Base-by-base conservation (phyloP, 768 basidiomycete species). In the Boletus subparvulus region DNA sequence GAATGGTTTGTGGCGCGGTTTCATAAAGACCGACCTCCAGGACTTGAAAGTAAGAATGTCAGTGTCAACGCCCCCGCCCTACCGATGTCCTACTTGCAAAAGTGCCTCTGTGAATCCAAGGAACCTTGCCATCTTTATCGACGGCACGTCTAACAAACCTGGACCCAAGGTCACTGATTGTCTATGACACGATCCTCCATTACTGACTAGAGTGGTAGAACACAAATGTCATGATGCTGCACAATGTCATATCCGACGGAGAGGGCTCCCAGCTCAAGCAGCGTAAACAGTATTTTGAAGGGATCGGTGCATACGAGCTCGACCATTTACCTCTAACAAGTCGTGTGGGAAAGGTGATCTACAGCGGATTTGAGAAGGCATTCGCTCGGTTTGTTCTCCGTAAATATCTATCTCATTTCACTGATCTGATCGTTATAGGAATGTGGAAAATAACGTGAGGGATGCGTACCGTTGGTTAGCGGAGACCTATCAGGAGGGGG, bases 131-230 rank as follows among this genome's bases (percentile, higher is more conserved):
- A 68, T 47, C 55, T 65, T 54, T 43, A 55, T 64, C 26, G 61
- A 63, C 26, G 61, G 61, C 0, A 63, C 61, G 7, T 55, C 57
- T 3, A 63, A 63, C 43, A 33, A 48, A 43, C 47, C 53, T 48
- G 60, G 53, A 21, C 19, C n/a, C 78, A 59, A 76, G 70, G 87
- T 85, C 17, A 52, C 55, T 39, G 76, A 71, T 19, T 42, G 4
- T 21, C 16, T 6, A 10, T 14, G 6, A 9, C 12, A 32, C 5
- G 1, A 13, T 16, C 21, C 32, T n/a, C 26, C 10, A 13, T 4
- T 16, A 13, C n/a, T 49, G 16, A 50, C 19, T 3, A 5, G 6
- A 28, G 5, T 24, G 1, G 10, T 43, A 75, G 74, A 66, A 71
- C 44, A 70, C 74, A 9, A 72, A 73, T 41, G 66, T 75, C 45